These are phyloP conservation scores for Tillandsia fasciculata DNA, from an alignment of 176 grass and related monocot genomes.

Conservation along the genomic window DNA sequence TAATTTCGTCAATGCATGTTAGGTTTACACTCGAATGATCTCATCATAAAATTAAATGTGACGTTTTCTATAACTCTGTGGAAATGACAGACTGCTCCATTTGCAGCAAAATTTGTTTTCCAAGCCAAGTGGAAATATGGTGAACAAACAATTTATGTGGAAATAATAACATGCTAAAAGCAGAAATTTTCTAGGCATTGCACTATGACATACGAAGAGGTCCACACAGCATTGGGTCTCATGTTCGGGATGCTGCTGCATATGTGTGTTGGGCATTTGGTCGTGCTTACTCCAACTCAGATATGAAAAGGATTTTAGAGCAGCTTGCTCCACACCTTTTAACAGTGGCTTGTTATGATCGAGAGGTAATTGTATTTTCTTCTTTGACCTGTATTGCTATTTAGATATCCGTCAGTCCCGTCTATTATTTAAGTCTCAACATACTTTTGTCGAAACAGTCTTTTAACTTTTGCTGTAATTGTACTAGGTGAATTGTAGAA, in stretches of 20 bases:
- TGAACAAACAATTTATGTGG: constrained; percentile 2
- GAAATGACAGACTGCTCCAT: no score
- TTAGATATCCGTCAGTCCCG: constrained; percentile 4
- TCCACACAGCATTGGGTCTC: constrained; percentile 88
- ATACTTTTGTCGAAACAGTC: constrained; percentile 1
- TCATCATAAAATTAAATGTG: no score
- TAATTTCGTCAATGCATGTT: no score
- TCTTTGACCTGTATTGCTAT: background rate
- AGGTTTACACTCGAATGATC: no score
- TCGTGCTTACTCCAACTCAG: constrained; percentile 72
- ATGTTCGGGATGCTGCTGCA: constrained; percentile 95
- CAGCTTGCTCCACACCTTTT: constrained; percentile 87
- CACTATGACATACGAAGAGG: constrained; percentile 91
- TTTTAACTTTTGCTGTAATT: constrained; percentile 15
- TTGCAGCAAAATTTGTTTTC: background rate
- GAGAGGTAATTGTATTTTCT: constrained; percentile 66
- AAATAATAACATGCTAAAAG: constrained; percentile 18
- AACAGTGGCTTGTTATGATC: constrained; percentile 88
- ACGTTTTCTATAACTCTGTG: no score
- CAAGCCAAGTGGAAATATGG: background rate
- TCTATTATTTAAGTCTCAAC: background rate
- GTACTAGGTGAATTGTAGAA: constrained; percentile 91
- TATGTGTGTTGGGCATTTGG: constrained; percentile 99
- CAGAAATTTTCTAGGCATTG: constrained; percentile 47
- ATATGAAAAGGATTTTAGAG: constrained; percentile 76